These are phyloP conservation scores for Paralagenidium karlingii DNA, from an alignment of 352 stramenopile genomes.

Conservation along the genomic window DNA sequence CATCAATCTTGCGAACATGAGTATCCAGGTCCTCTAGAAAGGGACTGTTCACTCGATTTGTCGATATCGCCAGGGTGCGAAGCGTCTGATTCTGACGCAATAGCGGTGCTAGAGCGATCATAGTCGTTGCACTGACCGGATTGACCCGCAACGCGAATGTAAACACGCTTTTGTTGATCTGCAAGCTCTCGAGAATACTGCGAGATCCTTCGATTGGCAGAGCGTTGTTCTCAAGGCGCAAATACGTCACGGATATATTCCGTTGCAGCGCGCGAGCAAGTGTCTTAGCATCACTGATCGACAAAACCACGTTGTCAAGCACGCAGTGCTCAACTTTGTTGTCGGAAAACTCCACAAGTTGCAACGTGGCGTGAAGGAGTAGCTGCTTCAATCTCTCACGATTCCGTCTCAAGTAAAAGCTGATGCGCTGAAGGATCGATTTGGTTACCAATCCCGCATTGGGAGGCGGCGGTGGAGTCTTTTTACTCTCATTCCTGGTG, in stretches of 20 bases:
- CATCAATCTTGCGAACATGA: too few relatives aligned
- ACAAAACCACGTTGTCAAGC: conserved; percentile 19
- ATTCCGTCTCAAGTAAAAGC: too few relatives aligned
- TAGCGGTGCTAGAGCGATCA: conserved; percentile 15
- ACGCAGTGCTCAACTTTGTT: conserved; percentile 16
- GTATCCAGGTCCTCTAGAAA: too few relatives aligned
- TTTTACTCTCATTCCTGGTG: too few relatives aligned
- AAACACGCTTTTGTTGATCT: conserved; percentile 11
- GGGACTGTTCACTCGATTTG: too few relatives aligned
- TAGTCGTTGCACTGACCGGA: conserved; percentile 16
- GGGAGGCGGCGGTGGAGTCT: too few relatives aligned
- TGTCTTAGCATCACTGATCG: conserved; percentile 16
- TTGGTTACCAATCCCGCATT: too few relatives aligned
- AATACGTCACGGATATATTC: conserved; percentile 16
- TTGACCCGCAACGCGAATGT: conserved; percentile 17
- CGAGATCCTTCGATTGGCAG: conserved; percentile 15
- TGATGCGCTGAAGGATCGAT: too few relatives aligned
- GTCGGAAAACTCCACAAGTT: too few relatives aligned
- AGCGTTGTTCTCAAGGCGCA: conserved; percentile 25
- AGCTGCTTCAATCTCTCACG: too few relatives aligned
- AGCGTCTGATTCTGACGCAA: conserved; percentile 11
- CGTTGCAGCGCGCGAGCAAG: conserved; percentile 12
- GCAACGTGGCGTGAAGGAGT: too few relatives aligned
- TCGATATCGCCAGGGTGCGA: conserved; percentile 8
- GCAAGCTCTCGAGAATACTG: conserved; percentile 14